Percentiles rank a stretch among this genome's conserved stretches.
These are phyloP conservation scores for Closterium sp. DNA, from an alignment of 139 green algal species.

Conservation along the genomic window DNA sequence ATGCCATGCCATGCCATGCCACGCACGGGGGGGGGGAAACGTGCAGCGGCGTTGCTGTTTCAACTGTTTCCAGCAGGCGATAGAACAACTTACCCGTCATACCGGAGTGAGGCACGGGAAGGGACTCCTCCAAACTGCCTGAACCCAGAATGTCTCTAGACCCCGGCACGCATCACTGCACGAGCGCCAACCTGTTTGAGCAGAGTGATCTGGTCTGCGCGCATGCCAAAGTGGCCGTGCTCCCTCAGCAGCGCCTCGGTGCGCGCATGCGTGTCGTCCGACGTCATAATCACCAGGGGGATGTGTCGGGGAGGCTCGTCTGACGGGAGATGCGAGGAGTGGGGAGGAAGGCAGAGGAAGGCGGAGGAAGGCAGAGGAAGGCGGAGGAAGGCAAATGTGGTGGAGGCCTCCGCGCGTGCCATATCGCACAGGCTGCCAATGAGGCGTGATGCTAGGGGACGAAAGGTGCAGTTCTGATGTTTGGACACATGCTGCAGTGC, in stretches of 20 bases:
- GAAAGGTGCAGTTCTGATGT: background rate
- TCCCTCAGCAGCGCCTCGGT: slow-evolving; percentile 79
- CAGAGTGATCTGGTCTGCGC: slow-evolving; percentile 60
- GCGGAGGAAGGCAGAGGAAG: background rate
- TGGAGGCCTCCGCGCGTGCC: no score
- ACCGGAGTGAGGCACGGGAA: background rate
- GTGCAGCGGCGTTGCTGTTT: no score
- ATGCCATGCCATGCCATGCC: no score
- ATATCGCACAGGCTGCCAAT: background rate
- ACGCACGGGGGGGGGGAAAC: background rate
- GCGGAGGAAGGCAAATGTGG: background rate
- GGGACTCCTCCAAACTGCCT: background rate
- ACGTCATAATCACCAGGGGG: slow-evolving; percentile 97
- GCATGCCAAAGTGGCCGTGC: slow-evolving; percentile 85
- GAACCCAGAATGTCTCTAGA: background rate
- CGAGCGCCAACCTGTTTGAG: slow-evolving; percentile 69
- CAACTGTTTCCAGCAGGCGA: no score
- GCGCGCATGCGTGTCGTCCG: slow-evolving; percentile 88
- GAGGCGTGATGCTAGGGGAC: background rate
- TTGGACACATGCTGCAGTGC: background rate
- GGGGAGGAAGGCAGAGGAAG: background rate
- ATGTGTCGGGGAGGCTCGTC: slow-evolving; percentile 50
- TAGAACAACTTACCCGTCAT: no score
- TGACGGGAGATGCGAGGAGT: background rate
- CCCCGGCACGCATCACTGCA: no score